These are phyloP conservation scores for Phaeotremella skinneri DNA, from an alignment of 768 basidiomycete species.

Conservation along the genomic window DNA sequence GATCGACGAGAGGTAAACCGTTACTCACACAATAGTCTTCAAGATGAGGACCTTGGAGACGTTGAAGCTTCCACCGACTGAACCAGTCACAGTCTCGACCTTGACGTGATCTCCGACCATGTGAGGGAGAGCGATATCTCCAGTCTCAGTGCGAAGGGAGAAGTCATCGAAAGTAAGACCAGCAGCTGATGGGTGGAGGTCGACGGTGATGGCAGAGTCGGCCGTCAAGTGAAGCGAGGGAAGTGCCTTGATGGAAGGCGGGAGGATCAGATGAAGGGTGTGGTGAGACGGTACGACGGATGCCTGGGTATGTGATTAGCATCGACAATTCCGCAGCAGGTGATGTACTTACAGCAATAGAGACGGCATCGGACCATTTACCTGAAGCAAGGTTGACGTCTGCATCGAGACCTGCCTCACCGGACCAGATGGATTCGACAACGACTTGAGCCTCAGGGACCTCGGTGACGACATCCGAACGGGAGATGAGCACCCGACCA, in stretches of 20 bases:
- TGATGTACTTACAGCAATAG: constrained; percentile 12
- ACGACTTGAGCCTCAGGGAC: constrained; percentile 12
- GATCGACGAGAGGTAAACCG: not conserved
- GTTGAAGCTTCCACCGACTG: constrained; percentile 33
- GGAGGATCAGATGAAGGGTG: constrained; percentile 23
- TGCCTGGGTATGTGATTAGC: constrained; percentile 5
- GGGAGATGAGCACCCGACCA: constrained; percentile 22
- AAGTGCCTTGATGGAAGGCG: constrained; percentile 1
- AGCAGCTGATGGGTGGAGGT: constrained; percentile 18
- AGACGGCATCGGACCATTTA: constrained; percentile 7
- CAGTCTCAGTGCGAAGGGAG: constrained; percentile 15
- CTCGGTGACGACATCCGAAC: constrained; percentile 2
- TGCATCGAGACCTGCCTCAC: not conserved
- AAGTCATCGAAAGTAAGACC: constrained; percentile 19
- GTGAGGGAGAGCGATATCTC: constrained; percentile 17
- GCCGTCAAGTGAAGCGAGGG: constrained; percentile 19
- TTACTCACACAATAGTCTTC: constrained; percentile 21
- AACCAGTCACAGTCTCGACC: constrained; percentile 19
- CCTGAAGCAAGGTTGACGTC: constrained; percentile 18
- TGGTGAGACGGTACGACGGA: constrained; percentile 6
- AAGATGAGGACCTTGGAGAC: constrained; percentile 27
- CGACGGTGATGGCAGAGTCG: constrained; percentile 11
- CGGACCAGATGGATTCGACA: constrained; percentile 27
- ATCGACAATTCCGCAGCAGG: not conserved
- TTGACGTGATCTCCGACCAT: constrained; percentile 15